phyloP scores from a whole-genome alignment of 371 early-diverging fungal species.

The Capniomyces stellatus region DNA sequence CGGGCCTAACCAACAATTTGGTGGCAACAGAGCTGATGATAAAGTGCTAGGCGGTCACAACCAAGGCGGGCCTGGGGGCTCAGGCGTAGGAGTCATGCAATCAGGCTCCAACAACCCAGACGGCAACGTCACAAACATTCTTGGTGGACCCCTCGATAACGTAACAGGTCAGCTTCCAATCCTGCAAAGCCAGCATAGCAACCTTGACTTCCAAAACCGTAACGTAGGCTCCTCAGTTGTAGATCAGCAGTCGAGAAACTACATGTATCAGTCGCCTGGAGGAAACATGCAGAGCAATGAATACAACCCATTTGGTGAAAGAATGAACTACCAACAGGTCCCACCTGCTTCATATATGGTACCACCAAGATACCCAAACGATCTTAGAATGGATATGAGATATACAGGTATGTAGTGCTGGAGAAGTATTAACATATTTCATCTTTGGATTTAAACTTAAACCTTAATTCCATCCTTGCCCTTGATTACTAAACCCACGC shows the following conservation, averaged over 20 bases:
- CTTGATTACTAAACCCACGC: background rate
- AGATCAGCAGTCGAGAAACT: background rate
- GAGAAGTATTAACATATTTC: background rate
- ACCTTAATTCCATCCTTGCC: background rate
- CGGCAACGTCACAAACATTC: background rate
- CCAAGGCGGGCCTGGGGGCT: background rate
- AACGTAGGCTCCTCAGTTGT: background rate
- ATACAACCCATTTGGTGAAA: constrained; percentile 3
- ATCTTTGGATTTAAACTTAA: background rate
- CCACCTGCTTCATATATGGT: background rate
- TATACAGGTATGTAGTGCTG: background rate
- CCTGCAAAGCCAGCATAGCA: constrained; percentile 1
- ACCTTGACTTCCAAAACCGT: background rate
- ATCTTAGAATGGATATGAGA: constrained; percentile 5
- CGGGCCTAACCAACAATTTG: background rate
- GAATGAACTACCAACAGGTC: constrained; percentile 2
- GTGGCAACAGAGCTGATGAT: background rate
- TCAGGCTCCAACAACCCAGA: background rate
- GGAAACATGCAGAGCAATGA: constrained; percentile 1
- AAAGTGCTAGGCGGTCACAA: background rate
- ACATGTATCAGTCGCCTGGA: constrained; percentile 4
- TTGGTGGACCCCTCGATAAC: background rate
- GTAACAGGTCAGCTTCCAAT: constrained; percentile 1
- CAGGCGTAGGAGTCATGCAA: background rate
- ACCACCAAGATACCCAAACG: background rate